Evolutionary conservation across 352 stramenopile species (phyloP).

Genomic region (Phytophthora pini): DNA sequence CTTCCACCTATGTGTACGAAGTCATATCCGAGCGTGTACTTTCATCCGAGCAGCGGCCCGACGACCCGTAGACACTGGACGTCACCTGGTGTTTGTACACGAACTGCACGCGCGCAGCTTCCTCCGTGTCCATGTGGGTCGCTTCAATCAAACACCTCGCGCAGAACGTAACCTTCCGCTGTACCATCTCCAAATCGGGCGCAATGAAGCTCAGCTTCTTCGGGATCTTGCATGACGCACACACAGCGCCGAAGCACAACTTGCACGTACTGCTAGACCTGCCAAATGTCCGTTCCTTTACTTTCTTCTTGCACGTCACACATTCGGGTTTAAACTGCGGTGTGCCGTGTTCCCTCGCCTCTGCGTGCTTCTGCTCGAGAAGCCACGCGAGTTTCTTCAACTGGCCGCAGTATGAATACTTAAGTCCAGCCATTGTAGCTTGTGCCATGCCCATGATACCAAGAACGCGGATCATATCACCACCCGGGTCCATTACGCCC

Average conservation of each 20-base stretch:
- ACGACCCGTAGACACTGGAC: conserved; percentile 27
- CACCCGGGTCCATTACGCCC: conserved; percentile 30
- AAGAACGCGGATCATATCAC: conserved; percentile 27
- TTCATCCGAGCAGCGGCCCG: conserved; percentile 18
- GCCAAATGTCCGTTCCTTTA: conserved; percentile 19
- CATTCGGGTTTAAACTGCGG: conserved; percentile 16
- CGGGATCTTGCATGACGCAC: conserved; percentile 25
- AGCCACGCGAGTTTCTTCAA: conserved; percentile 46
- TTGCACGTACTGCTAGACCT: conserved; percentile 24
- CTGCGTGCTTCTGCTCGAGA: conserved; percentile 25
- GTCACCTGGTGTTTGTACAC: conserved; percentile 23
- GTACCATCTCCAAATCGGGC: conserved; percentile 24
- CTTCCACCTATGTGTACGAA: background rate
- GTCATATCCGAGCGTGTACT: conserved; percentile 24
- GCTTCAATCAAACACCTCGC: conserved; percentile 34
- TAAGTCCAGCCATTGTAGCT: conserved; percentile 30
- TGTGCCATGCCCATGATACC: conserved; percentile 29
- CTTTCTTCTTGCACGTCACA: conserved; percentile 30
- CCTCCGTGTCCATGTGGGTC: conserved; percentile 29
- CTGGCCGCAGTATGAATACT: conserved; percentile 40
- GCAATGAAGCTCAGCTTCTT: conserved; percentile 41
- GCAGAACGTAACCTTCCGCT: conserved; percentile 43
- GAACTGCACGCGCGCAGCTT: conserved; percentile 28
- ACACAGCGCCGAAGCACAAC: conserved; percentile 32
- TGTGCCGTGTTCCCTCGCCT: conserved; percentile 14